These are phyloP conservation scores for Trichophyton verrucosum DNA, from an alignment of 2,329 filamentous ascomycete genomes.

Conservation along the genomic window DNA sequence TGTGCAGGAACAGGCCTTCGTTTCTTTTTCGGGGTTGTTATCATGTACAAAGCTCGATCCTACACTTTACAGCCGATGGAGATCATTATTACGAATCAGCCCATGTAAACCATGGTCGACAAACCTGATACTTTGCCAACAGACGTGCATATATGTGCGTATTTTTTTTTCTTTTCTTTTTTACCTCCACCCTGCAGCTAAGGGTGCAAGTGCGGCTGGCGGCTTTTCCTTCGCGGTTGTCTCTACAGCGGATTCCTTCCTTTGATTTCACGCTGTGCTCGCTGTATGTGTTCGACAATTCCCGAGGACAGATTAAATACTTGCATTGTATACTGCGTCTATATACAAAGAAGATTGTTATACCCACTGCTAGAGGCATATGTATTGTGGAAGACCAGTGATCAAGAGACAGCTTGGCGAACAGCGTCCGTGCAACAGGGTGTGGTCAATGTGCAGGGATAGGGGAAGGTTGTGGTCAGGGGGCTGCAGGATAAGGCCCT, in stretches of 20 bases:
- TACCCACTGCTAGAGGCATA: background rate
- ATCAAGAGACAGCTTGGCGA: background rate
- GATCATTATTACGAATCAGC: constrained; percentile 4
- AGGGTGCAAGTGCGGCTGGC: background rate
- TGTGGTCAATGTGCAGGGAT: constrained; percentile 1
- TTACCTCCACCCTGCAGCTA: background rate
- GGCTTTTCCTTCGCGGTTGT: background rate
- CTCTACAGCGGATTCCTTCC: background rate
- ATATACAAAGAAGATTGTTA: background rate
- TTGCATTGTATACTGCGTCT: too few relatives aligned
- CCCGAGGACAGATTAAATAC: background rate
- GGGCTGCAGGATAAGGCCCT: constrained; percentile 2
- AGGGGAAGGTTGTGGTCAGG: background rate
- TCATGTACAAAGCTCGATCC: background rate
- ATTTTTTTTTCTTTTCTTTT: background rate
- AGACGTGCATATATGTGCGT: background rate
- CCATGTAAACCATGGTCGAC: background rate
- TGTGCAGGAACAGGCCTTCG: constrained; percentile 6
- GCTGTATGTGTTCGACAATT: background rate
- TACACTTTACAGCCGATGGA: background rate
- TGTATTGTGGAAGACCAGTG: background rate
- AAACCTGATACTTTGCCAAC: background rate
- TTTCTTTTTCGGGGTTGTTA: constrained; percentile 6
- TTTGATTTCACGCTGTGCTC: background rate
- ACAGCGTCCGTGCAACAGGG: constrained; percentile 3